phyloP scores from a whole-genome alignment of 352 stramenopile species.

The Phytophthora aleatoria region DNA sequence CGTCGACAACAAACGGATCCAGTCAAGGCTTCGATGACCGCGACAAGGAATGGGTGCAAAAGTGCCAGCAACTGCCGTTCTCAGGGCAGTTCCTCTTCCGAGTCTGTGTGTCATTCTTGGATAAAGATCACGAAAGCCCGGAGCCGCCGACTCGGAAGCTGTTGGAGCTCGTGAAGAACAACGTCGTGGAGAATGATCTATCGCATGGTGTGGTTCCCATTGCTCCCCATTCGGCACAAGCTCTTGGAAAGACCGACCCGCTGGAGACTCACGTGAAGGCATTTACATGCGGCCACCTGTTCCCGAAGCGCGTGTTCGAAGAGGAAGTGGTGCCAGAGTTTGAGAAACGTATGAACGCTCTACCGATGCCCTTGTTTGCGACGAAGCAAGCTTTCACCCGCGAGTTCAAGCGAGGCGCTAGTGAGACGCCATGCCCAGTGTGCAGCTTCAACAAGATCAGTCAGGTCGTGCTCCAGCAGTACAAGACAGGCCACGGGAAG shows the following conservation, averaged over 20 bases:
- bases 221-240: slow-evolving; percentile 61
- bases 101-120: slow-evolving; percentile 67
- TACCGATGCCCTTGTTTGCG: slow-evolving; percentile 60
- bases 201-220: slow-evolving; percentile 56
- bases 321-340: slow-evolving; percentile 85
- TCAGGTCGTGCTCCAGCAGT: slow-evolving; percentile 48
- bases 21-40: slow-evolving; percentile 64
- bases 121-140: slow-evolving; percentile 31
- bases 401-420: slow-evolving; percentile 65
- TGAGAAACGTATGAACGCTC: slow-evolving; percentile 75
- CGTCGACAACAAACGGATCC: slow-evolving; percentile 10
- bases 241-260: slow-evolving; percentile 81
- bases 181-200: slow-evolving; percentile 77
- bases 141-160: slow-evolving; percentile 39
- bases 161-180: slow-evolving; percentile 74
- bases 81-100: slow-evolving; percentile 84
- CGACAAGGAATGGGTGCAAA: slow-evolving; percentile 75
- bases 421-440: slow-evolving; percentile 81
- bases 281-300: slow-evolving; percentile 85
- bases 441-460: slow-evolving; percentile 87
- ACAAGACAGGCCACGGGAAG: slow-evolving; percentile 7
- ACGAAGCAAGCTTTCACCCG: slow-evolving; percentile 68
- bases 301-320: slow-evolving; percentile 86
- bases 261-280: slow-evolving; percentile 87
- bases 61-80: slow-evolving; percentile 78